Base-by-base conservation (phyloP, 805 yeast genomes). In the Wilhelminamyces savonicus region DNA sequence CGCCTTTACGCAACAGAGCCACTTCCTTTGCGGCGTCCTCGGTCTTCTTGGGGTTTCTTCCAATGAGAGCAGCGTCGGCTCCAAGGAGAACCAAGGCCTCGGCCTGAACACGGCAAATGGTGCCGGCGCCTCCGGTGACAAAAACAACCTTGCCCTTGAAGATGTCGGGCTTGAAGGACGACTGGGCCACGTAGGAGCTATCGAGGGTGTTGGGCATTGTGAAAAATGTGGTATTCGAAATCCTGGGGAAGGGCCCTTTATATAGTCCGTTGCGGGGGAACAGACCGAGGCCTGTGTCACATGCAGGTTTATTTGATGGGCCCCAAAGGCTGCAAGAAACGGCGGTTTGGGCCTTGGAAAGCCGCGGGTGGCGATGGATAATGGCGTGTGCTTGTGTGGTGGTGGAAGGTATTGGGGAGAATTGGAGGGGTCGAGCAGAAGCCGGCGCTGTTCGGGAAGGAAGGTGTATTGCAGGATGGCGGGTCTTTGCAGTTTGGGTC, bases 121-220 rank as follows among this genome's bases (percentile, higher is more conserved):
- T 77, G 9, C 97, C 97, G 2, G 97, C 92, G 10, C 97, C 97
- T 5, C 97, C 97, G 1, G 97, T 90, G 30, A 86, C 84, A 42
- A 88, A 82, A 4, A 77, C 92, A 3, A 85, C 95, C 53, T 87
- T 87, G 10, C 82, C 94, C 34, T 76, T 68, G 62, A 87, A 87
- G 23, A 86, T 45, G 40, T 72, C 82, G 1, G 78, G 74, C 40
- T 78, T 78, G 66, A 66, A 64, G 21, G 44, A 26, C 20, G 59
- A 38, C 26, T 32, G 42, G 5, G 46, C 37, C 11, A 63, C 40
- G 30, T 40, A 63, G 6, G 59, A 45, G 39, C 41, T 44, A 37
- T 57, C 60, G 44, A 60, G 59, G 10, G 58, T 49, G 16, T 17
- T 17, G 8, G 48, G 26, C 58, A 52, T 52, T 15, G 8, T 22